Evolutionary conservation across 2,329 filamentous ascomycete genomes (phyloP), one percentile per base, ranked within the genome.

Genomic region (Acephala macrosclerotiorum): DNA sequence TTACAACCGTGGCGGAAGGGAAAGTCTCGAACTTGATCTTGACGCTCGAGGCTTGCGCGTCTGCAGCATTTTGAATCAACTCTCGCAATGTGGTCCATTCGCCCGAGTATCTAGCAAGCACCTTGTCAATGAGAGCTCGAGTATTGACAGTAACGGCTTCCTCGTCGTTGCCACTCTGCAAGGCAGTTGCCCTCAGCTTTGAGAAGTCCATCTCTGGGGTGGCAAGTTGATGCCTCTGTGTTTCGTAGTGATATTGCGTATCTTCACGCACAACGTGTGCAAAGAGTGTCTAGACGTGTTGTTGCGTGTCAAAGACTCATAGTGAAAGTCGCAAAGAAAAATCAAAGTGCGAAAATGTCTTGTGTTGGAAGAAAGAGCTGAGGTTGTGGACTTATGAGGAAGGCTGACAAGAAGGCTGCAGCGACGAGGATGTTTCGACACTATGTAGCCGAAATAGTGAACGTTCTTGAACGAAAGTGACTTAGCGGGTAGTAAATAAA

Each of bases 71-170:
- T 76, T 99, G 96, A 53, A 99, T 94, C 67, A 99, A 89, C 78
- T 99, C 96, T 83, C 96, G 89, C 20, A 99, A 81, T 9, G 87
- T 91, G 6, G 88, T 94, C 90, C 95, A 97, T 82, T 99, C 96
- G 73, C 96, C 95, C 2, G 94, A 97, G 77, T 99, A 99, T 75
- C 96, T 87, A 11, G 96, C 96, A 58, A 99, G 86, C 12, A 99
- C 95, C 80, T 99, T 99, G 81, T 98, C 96, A 76, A 99, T 99
- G 73, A 99, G 80, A 51, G 96, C 96, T 75, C 96, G 87, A 58
- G 96, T 99, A 77, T 99, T 97, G 75, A 99, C 96, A 0, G 96
- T 99, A 64, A 99, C 96, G 49, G 96, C 96, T 79, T 98, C 96
- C 79, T 98, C 96, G 73, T 97, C 93, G 67, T 94, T 91, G 71